Conservation (phyloP, 2,329 filamentous ascomycete species). For the Claviceps sp. region DNA sequence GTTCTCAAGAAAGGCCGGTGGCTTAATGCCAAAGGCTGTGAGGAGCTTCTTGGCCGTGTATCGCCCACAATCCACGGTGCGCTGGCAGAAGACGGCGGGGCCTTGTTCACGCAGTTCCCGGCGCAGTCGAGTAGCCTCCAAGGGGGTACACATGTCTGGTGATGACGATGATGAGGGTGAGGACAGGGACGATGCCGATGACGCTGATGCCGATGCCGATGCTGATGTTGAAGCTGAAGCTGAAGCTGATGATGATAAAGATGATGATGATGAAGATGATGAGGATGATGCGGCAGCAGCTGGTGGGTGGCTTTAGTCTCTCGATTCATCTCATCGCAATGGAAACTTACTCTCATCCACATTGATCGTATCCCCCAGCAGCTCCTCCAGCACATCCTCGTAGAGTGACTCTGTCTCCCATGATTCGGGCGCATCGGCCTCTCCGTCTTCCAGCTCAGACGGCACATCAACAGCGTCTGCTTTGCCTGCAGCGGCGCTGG, state of each 20-base stretch:
- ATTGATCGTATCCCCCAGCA: slow-evolving; percentile 40
- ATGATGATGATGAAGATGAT: background rate
- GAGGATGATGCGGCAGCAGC: too few species aligned
- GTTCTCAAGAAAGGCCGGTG: slow-evolving; percentile 61
- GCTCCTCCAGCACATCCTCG: slow-evolving; percentile 46
- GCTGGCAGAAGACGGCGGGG: slow-evolving; percentile 61
- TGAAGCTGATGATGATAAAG: background rate
- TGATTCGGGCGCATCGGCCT: slow-evolving; percentile 37
- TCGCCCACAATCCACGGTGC: slow-evolving; percentile 53
- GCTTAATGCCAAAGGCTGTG: slow-evolving; percentile 69
- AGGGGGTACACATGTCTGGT: slow-evolving; percentile 46
- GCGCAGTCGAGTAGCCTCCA: slow-evolving; percentile 56
- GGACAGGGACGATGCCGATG: background rate
- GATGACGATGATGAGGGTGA: background rate
- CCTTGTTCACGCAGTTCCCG: slow-evolving; percentile 62
- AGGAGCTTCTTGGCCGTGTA: slow-evolving; percentile 73
- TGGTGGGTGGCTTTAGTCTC: too few species aligned
- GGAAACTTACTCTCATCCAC: slow-evolving; percentile 10
- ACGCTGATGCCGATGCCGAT: background rate
- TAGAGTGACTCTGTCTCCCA: slow-evolving; percentile 55
- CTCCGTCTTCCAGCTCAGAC: slow-evolving; percentile 36
- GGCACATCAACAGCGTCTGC: slow-evolving; percentile 22
- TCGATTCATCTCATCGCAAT: too few species aligned
- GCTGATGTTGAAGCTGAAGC: background rate
- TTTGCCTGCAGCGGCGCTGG: slow-evolving; percentile 23